These are phyloP conservation scores for Cryptosporidium viatorum DNA, from an alignment of 169 alveolate genomes.

Conservation along the genomic window DNA sequence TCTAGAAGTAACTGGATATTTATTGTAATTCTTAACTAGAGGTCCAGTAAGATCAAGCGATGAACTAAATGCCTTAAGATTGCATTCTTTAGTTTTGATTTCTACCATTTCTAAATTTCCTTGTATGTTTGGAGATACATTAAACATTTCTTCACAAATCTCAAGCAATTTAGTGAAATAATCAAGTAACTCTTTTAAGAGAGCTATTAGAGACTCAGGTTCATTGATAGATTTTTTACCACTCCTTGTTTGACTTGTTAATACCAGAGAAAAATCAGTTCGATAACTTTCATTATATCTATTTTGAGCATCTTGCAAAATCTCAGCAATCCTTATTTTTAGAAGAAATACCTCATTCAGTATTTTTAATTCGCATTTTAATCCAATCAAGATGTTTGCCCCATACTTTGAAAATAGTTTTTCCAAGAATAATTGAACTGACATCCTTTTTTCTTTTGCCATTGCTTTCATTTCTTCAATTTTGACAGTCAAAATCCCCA, in stretches of 20 bases:
- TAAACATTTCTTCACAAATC: neutral
- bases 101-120: neutral
- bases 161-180: neutral
- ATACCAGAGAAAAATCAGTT: neutral
- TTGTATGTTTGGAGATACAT: neutral
- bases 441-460: neutral
- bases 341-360: neutral
- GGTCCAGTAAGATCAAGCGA: neutral
- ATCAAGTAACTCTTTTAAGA: neutral
- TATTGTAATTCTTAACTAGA: neutral
- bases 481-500: neutral
- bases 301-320: neutral
- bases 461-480: neutral
- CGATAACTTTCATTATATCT: neutral
- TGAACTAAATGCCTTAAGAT: neutral
- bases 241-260: neutral
- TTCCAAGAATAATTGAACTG: neutral
- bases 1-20: neutral
- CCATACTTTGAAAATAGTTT: too few species aligned
- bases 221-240: neutral
- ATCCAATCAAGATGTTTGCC: too few species aligned
- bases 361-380: neutral
- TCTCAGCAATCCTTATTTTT: too few species aligned
- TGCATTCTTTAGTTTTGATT: neutral
- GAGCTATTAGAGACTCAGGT: neutral